phyloP scores from a whole-genome alignment of 1,139 yeast genomes.

The Nadsonia commutata region DNA sequence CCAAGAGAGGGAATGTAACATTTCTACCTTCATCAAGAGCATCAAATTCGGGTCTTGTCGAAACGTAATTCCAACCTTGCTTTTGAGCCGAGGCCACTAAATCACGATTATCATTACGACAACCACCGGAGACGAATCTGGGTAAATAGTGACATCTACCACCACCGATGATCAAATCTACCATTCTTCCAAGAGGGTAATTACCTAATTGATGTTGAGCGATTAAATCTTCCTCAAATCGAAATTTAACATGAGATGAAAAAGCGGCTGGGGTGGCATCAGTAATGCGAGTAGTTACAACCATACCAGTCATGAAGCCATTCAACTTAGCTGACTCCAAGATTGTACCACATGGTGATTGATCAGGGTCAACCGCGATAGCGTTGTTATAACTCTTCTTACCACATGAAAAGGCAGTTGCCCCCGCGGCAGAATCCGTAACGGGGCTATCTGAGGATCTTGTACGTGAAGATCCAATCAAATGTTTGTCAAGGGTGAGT shows the following conservation, averaged over 20 bases:
- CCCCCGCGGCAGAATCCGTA: constrained; percentile 92
- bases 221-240: constrained; percentile 67
- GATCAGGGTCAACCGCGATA: constrained; percentile 52
- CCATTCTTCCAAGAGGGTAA: constrained; percentile 52
- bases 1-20: constrained; percentile 56
- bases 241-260: constrained; percentile 55
- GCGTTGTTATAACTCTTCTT: constrained; percentile 74
- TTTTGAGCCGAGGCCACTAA: constrained; percentile 44
- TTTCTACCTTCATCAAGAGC: constrained; percentile 38
- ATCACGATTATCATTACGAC: constrained; percentile 52
- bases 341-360: constrained; percentile 63
- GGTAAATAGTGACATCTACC: constrained; percentile 65
- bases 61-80: constrained; percentile 55
- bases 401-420: constrained; percentile 77
- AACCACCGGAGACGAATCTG: constrained; percentile 31
- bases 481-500: constrained; percentile 45
- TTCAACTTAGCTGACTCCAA: constrained; percentile 67
- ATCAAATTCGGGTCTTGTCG: constrained; percentile 43
- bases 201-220: constrained; percentile 78
- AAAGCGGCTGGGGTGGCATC: constrained; percentile 90
- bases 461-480: constrained; percentile 69
- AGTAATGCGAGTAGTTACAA: constrained; percentile 70
- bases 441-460: constrained; percentile 55
- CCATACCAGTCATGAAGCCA: constrained; percentile 71
- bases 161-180: constrained; percentile 78